Evolutionary conservation across 2,329 filamentous ascomycete species (phyloP).

Genomic region (Fusarium sp.): DNA sequence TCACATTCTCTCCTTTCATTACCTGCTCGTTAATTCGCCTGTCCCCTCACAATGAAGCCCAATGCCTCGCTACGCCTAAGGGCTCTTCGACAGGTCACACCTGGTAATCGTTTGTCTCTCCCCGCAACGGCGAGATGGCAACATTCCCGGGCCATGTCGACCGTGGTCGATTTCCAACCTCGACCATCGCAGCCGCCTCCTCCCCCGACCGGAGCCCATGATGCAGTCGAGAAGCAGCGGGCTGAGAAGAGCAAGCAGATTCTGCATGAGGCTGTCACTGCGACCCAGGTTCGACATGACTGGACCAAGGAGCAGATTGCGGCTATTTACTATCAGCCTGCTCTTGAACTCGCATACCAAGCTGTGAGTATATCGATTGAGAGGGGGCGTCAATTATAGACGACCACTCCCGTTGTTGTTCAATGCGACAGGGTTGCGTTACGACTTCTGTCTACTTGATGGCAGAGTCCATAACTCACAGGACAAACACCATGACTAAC

Average conservation of each 20-base stretch:
- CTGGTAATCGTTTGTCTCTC: conserved; percentile 19
- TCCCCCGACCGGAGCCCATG: conserved; percentile 37
- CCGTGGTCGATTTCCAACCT: conserved; percentile 46
- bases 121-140: conserved; percentile 44
- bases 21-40: not conserved
- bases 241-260: conserved; percentile 51
- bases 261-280: conserved; percentile 68
- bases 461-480: conserved; percentile 16
- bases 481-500: conserved; percentile 31
- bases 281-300: conserved; percentile 73
- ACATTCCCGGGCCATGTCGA: conserved; percentile 44
- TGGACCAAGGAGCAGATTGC: conserved; percentile 88
- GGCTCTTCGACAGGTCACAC: conserved; percentile 34
- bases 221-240: conserved; percentile 44
- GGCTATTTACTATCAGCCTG: conserved; percentile 83
- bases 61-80: conserved; percentile 36
- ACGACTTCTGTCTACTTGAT: not conserved
- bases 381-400: not conserved
- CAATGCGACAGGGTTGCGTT: not conserved
- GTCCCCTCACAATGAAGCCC: conserved; percentile 34
- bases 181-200: conserved; percentile 43
- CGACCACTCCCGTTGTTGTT: not conserved
- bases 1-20: conserved; percentile 11
- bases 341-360: conserved; percentile 83
- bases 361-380: conserved; percentile 67